Evolutionary conservation across 2,329 filamentous ascomycete species (phyloP).

Genomic region (Nakataea oryzae): DNA sequence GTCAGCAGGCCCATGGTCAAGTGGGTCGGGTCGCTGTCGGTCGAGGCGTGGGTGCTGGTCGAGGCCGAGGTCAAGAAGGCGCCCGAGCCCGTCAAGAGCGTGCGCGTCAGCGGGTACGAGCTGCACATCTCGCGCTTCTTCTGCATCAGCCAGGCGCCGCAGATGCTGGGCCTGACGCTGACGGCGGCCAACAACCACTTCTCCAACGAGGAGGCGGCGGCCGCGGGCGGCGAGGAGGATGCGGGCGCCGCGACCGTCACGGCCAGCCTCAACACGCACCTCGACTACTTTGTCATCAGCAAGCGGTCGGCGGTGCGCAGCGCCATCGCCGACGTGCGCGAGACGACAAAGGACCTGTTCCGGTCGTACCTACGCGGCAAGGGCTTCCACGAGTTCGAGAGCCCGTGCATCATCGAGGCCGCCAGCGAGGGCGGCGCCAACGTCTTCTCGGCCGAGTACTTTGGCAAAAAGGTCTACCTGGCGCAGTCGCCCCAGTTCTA

Average conservation of each 20-base stretch:
- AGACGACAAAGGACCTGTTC: slow-evolving; percentile 28
- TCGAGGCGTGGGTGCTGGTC: slow-evolving; percentile 74
- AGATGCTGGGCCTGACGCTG: slow-evolving; percentile 47
- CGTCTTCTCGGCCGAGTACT: slow-evolving; percentile 86
- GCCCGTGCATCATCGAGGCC: slow-evolving; percentile 79
- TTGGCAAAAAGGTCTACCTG: slow-evolving; percentile 70
- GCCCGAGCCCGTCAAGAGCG: slow-evolving; percentile 79
- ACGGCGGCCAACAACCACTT: slow-evolving; percentile 44
- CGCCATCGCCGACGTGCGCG: slow-evolving; percentile 35
- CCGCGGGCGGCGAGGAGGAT: slow-evolving; percentile 20
- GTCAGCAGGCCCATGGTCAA: slow-evolving; percentile 90
- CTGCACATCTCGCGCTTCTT: slow-evolving; percentile 83
- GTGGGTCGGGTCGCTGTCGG: slow-evolving; percentile 64
- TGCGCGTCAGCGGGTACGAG: slow-evolving; percentile 69
- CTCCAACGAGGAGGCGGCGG: slow-evolving; percentile 38
- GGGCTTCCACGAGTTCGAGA: slow-evolving; percentile 76
- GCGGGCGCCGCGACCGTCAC: slow-evolving; percentile 39
- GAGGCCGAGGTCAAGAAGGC: slow-evolving; percentile 75
- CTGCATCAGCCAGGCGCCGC: slow-evolving; percentile 55
- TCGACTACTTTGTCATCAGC: slow-evolving; percentile 89
- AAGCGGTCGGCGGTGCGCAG: slow-evolving; percentile 86
- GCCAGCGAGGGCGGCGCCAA: slow-evolving; percentile 89
- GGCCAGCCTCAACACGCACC: slow-evolving; percentile 72
- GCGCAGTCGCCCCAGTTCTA: slow-evolving; percentile 79
- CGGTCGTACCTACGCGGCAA: slow-evolving; percentile 57